A percentile compares a stretch with the other conserved stretches of the same genome.
Evolutionary conservation across 2,329 filamentous ascomycete species (phyloP).

Genomic region (Fusarium sp.): DNA sequence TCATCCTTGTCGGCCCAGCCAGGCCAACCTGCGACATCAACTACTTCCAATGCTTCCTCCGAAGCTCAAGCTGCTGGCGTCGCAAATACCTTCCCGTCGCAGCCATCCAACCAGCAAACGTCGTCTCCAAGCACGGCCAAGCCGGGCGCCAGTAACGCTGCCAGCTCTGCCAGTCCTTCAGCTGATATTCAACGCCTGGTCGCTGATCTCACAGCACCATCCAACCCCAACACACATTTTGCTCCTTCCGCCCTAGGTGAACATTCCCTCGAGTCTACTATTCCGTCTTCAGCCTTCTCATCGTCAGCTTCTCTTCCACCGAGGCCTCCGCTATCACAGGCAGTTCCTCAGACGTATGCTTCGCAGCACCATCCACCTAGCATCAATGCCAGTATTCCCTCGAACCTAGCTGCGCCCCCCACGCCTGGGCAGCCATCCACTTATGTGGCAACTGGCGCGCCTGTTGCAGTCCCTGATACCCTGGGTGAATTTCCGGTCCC

Average conservation of each 20-base stretch:
- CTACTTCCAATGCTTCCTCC: constrained; percentile 45
- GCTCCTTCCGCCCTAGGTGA: constrained; percentile 44
- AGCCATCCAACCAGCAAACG: constrained; percentile 39
- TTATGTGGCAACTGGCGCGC: constrained; percentile 50
- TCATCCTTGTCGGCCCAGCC: constrained; percentile 45
- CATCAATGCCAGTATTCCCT: constrained; percentile 48
- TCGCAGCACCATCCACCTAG: constrained; percentile 53
- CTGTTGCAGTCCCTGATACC: constrained; percentile 49
- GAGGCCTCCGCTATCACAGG: constrained; percentile 57
- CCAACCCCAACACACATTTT: constrained; percentile 48
- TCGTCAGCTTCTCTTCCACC: constrained; percentile 60
- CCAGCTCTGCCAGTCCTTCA: constrained; percentile 48
- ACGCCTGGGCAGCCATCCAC: constrained; percentile 50
- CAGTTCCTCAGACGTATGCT: constrained; percentile 52
- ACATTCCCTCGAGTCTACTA: constrained; percentile 39
- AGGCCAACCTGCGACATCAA: constrained; percentile 41
- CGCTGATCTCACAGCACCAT: constrained; percentile 55
- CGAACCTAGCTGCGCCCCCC: constrained; percentile 46
- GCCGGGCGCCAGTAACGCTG: constrained; percentile 43
- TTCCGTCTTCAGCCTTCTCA: constrained; percentile 51
- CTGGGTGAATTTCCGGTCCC: constrained; percentile 48
- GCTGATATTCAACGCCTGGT: constrained; percentile 57
- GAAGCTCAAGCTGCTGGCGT: constrained; percentile 44
- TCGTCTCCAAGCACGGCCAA: constrained; percentile 45
- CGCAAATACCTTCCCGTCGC: constrained; percentile 36